Base-by-base conservation (phyloP, 1,284 basidiomycete genomes). In the Ustilago lituana region DNA sequence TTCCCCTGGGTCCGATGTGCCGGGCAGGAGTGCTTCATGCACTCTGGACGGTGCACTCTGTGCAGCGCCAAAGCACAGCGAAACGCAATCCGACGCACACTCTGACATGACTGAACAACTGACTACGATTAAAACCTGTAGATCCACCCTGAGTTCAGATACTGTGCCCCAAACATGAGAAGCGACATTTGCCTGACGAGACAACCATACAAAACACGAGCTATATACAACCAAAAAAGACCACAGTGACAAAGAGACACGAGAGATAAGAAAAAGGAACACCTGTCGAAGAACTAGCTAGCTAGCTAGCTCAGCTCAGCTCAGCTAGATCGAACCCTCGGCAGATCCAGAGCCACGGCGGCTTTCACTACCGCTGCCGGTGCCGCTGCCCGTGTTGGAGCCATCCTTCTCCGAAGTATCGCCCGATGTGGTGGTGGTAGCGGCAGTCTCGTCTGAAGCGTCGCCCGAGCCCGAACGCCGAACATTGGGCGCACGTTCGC, bases 331-430 rank as follows among this genome's bases (percentile, higher is more conserved):
- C 24, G 7, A 55, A n/a, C 55, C 54, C 37, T 65, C 57, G n/a
- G 61, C 62, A 2, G 67, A 63, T 11, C 59, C 59, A 20, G 67
- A 72, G 10, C 35, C 46, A 12, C 69, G 63, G 32, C 69, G 56
- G 38, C 57, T 57, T 20, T 60, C 52, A 50, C 62, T 65, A 26
- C 60, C 52, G 35, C 61, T 64, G 37, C 55, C 55, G 1, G 50
- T 54, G 7, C 60, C 48, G 40, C 62, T 70, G 23, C 52, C 57
- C 52, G 27, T 50, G 20, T 43, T 35, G 10, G 57, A 64, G 46
- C 57, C 62, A 43, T 72, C 69, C 64, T 72, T 72, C 23, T 72
- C 69, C 27, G 69, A 72, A 2, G 69, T 72, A 22, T 63, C 48
- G 37, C 63, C 69, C 35, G 69, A 72, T 8, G 64, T 53, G 20